Evolutionary conservation across 1,284 basidiomycete genomes (phyloP), one percentile per base, ranked within the genome.

Genomic region (Ustilago sp.): DNA sequence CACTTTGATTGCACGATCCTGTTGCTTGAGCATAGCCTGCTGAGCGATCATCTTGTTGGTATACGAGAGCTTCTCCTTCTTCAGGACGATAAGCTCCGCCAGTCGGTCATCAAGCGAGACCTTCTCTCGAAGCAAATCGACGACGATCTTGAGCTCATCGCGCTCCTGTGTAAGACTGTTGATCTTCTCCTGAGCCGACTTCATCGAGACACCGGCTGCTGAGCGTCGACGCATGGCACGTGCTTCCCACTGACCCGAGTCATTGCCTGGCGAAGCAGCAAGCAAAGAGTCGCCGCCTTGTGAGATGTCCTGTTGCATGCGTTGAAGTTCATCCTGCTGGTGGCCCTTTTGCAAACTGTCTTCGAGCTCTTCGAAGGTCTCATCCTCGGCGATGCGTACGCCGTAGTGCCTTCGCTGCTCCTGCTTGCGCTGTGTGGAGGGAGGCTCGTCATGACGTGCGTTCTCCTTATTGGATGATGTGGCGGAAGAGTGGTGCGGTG

Each of bases 111-210:
- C 81, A 12, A 78, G 74, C 35, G 73, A 78, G 48, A 83, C 81
- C 45, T 84, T 83, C n/a, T 81, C 79, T 41, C 83, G 75, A 31
- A 82, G 74, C 13, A 84, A 76, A 63, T 85, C 84, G 32, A 84
- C 79, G 52, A 85, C 84, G 50, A 83, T 82, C 66, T 85, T 82
- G 66, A 85, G 80, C 57, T 85, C 83, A 53, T 84, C 82, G 23
- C 81, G 75, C 60, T 85, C 84, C 52, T 82, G 75, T 0, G 79
- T 81, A 23, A 85, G 77, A 48, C 68, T 75, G 67, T 84, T 83
- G 67, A 85, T 84, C 62, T 75, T 80, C 41, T 83, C 80, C 48
- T 79, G 77, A 3, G 82, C 77, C 17, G 79, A 82, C 68, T 84
- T 84, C 69, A 83, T 79, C 58, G 79, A 82, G 7, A 83, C 77